A percentile compares a stretch with the other conserved stretches of the same genome.
phyloP scores from a whole-genome alignment of 192 early-diverging fungal species.

The Coemansia sp. region DNA sequence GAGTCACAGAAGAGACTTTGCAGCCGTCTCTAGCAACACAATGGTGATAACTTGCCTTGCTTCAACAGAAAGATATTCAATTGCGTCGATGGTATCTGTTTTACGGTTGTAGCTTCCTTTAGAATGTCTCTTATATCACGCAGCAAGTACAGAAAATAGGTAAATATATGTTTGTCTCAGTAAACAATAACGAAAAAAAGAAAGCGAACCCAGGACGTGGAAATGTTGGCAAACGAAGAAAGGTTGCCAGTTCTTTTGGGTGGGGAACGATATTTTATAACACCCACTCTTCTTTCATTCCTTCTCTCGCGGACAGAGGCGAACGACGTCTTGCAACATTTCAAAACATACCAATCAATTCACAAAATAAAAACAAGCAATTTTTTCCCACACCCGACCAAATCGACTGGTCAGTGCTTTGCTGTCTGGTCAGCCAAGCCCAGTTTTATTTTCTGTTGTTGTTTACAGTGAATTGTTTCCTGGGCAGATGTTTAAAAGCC shows the following conservation, averaged over 20 bases:
- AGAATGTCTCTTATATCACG: not conserved
- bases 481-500: not conserved
- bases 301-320: not conserved
- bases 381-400: conserved; percentile 1
- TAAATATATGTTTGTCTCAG: not conserved
- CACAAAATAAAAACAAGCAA: not conserved
- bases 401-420: not conserved
- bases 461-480: not conserved
- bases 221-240: not conserved
- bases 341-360: not conserved
- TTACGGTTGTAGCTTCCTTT: too few species aligned
- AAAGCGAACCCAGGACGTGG: not conserved
- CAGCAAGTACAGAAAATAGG: not conserved
- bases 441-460: not conserved
- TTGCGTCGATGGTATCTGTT: too few species aligned
- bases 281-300: not conserved
- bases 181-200: not conserved
- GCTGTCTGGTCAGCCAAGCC: too few species aligned
- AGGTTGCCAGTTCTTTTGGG: not conserved
- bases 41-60: not conserved
- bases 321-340: not conserved
- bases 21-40: not conserved
- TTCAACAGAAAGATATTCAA: not conserved
- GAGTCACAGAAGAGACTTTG: conserved; percentile 6
- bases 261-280: not conserved